Evolutionary conservation across 2,329 filamentous ascomycete species (phyloP).

Genomic region (Stagonosporopsis tanaceti): DNA sequence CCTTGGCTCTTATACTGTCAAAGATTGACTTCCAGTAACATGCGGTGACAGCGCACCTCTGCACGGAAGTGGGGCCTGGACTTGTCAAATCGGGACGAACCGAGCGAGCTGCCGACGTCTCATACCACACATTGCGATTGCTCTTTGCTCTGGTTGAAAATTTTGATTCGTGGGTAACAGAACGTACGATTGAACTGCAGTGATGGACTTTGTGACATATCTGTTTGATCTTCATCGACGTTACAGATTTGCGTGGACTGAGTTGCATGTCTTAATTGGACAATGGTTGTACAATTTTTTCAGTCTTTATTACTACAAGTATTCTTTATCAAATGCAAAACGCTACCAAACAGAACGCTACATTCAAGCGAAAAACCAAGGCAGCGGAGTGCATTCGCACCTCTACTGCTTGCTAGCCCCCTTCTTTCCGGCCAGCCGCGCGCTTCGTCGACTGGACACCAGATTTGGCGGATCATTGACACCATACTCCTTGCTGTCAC

Average conservation of each 20-base stretch:
- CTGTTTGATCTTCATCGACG: neutral
- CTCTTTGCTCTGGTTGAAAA: neutral
- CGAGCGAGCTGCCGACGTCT: neutral
- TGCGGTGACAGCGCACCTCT: conserved; percentile 13
- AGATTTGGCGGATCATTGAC: conserved; percentile 23
- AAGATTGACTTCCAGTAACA: neutral
- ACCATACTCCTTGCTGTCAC: conserved; percentile 22
- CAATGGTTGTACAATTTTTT: too few relatives aligned
- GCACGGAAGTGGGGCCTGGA: conserved; percentile 1
- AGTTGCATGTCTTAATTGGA: too few relatives aligned
- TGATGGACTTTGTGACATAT: neutral
- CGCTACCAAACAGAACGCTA: neutral
- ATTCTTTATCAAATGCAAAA: neutral
- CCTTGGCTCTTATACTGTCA: conserved; percentile 7
- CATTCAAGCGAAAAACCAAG: neutral
- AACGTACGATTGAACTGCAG: neutral
- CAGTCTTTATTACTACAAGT: neutral
- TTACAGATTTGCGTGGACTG: too few relatives aligned
- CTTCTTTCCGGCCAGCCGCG: neutral
- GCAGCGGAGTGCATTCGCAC: neutral
- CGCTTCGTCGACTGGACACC: conserved; percentile 11
- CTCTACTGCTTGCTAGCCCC: neutral
- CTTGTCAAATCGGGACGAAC: conserved; percentile 3
- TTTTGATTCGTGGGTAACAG: neutral
- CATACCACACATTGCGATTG: neutral